Conservation (phyloP, 2,329 filamentous ascomycete genomes). For the Aspergillus nomiae region DNA sequence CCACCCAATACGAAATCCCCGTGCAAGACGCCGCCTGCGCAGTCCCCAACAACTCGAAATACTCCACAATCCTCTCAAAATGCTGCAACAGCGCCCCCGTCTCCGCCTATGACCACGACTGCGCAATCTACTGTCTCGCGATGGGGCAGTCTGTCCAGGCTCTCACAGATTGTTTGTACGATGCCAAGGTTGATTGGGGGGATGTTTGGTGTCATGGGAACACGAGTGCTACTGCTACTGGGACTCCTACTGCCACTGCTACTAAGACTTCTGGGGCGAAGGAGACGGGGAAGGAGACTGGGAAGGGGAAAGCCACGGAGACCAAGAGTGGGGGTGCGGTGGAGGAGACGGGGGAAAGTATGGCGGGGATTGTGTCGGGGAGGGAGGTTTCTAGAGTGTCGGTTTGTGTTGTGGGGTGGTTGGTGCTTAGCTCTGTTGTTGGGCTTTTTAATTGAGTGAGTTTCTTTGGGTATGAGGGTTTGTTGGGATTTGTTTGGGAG, state of each 20-base stretch:
- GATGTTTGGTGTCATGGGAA: constrained; percentile 28
- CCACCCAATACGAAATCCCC: constrained; percentile 27
- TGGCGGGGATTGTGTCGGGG: no score
- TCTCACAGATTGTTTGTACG: constrained; percentile 28
- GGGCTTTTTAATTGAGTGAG: no score
- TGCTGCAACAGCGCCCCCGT: constrained; percentile 24
- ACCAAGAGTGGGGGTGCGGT: no score
- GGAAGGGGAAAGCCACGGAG: no score
- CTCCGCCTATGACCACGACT: constrained; percentile 24
- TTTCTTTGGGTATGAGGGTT: no score
- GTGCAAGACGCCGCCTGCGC: constrained; percentile 28
- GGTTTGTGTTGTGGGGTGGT: no score
- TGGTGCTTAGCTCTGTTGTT: no score
- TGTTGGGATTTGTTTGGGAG: no score
- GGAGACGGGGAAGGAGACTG: constrained; percentile 11
- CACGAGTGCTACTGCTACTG: constrained; percentile 25
- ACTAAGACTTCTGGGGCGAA: neutral
- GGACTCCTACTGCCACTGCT: neutral
- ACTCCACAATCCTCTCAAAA: constrained; percentile 18
- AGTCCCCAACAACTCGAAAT: constrained; percentile 24
- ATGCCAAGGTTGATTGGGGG: constrained; percentile 23
- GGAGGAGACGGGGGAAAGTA: no score
- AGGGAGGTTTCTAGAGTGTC: no score
- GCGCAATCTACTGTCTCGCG: constrained; percentile 25
- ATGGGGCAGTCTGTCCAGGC: constrained; percentile 26